Conservation (phyloP, 495 filamentous ascomycete genomes). For the Jackrogersella multiformis region DNA sequence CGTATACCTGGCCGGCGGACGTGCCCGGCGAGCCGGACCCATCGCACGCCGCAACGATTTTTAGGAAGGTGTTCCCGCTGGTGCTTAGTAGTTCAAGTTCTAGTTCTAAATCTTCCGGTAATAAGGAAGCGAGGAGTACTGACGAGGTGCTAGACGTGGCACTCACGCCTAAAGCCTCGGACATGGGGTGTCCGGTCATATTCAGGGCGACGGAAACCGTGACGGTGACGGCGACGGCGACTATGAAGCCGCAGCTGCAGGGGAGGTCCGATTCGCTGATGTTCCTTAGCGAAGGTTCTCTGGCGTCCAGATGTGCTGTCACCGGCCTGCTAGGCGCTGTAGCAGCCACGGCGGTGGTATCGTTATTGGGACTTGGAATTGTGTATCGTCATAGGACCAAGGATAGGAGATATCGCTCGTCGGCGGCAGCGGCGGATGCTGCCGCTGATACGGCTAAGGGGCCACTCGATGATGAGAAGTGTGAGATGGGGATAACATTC, state of each 20-base stretch:
- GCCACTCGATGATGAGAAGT: background rate
- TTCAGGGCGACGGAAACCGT: background rate
- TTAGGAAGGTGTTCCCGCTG: constrained; percentile 33
- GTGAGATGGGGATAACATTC: background rate
- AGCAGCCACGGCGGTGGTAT: background rate
- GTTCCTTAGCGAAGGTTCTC: background rate
- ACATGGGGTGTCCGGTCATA: background rate
- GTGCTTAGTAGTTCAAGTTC: constrained; percentile 1
- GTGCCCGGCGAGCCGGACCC: constrained; percentile 22
- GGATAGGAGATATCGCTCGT: constrained; percentile 4
- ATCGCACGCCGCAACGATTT: constrained; percentile 19
- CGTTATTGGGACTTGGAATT: constrained; percentile 7
- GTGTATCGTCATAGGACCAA: constrained; percentile 8
- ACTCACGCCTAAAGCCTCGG: background rate
- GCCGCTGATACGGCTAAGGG: background rate
- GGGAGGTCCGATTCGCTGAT: background rate
- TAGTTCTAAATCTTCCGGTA: background rate
- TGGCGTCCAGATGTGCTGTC: background rate
- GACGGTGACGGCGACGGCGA: background rate
- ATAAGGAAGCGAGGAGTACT: background rate
- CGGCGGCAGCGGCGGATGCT: background rate
- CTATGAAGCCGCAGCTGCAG: background rate
- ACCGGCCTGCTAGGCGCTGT: constrained; percentile 13
- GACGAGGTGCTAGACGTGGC: background rate
- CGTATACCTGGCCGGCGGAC: constrained; percentile 22